Conservation (phyloP, 2,329 filamentous ascomycete genomes). For the Juglanconis sp. region DNA sequence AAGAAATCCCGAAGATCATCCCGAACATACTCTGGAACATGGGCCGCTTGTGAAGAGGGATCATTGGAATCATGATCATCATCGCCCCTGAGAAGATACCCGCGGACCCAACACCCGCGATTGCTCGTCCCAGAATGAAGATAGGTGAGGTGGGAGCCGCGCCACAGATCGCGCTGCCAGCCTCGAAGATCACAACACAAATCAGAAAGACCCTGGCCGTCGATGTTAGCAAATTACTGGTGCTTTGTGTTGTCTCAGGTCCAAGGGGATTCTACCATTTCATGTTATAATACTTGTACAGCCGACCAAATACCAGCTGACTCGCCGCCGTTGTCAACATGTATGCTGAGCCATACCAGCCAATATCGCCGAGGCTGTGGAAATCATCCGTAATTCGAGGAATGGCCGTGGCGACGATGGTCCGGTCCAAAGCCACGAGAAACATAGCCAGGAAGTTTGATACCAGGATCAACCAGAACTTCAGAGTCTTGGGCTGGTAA, state of each 20-base stretch:
- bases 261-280: conserved; percentile 35
- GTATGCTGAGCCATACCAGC: conserved; percentile 61
- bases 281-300: conserved; percentile 53
- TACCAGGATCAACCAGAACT: conserved; percentile 54
- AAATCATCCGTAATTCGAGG: conserved; percentile 56
- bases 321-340: conserved; percentile 58
- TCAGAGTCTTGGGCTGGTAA: conserved; percentile 49
- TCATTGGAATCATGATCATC: conserved; percentile 54
- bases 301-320: conserved; percentile 50
- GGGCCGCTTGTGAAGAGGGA: conserved; percentile 58
- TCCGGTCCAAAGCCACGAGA: conserved; percentile 55
- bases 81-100: conserved; percentile 57
- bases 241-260: not conserved
- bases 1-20: conserved; percentile 52
- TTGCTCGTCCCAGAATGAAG: conserved; percentile 55
- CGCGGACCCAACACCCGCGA: conserved; percentile 54
- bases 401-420: conserved; percentile 55
- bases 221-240: not conserved
- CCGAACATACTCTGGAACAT: conserved; percentile 57
- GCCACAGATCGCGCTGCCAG: conserved; percentile 53
- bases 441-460: conserved; percentile 55
- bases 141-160: conserved; percentile 49
- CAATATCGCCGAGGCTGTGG: conserved; percentile 54
- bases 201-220: conserved; percentile 39
- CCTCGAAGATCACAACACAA: conserved; percentile 50